Evolutionary conservation across 148 eudicot species (phyloP).

Genomic region (Salicornia ramosissima): DNA sequence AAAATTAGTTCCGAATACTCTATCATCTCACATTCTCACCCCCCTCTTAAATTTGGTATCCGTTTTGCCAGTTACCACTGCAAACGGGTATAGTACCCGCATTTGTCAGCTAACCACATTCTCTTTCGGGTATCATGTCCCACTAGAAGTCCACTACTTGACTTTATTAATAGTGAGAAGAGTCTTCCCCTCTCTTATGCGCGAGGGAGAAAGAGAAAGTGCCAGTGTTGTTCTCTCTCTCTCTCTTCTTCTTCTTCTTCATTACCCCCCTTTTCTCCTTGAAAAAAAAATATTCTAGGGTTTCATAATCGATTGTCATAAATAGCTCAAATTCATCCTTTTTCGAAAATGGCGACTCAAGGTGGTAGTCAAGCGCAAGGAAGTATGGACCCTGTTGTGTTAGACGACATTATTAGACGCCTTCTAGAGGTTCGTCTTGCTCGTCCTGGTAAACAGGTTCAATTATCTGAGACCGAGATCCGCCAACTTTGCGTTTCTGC

Average conservation of each 20-base stretch:
- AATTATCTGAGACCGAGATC: constrained; percentile 84
- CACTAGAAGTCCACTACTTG: too few relatives aligned
- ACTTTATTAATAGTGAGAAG: too few relatives aligned
- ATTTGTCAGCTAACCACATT: too few relatives aligned
- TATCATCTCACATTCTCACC: too few relatives aligned
- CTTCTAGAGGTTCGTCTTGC: constrained; percentile 72
- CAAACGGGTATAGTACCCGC: too few relatives aligned
- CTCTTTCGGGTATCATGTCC: too few relatives aligned
- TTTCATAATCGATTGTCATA: not conserved
- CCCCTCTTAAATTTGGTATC: too few relatives aligned
- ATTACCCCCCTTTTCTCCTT: too few relatives aligned
- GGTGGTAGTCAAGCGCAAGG: constrained; percentile 20
- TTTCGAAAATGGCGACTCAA: constrained; percentile 34
- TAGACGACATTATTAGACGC: constrained; percentile 79
- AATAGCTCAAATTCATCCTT: not conserved
- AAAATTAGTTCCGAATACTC: too few relatives aligned
- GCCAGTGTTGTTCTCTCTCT: not conserved
- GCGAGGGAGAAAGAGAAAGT: constrained; percentile 8
- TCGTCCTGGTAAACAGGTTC: constrained; percentile 85
- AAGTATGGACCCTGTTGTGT: constrained; percentile 46
- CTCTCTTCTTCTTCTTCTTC: too few relatives aligned
- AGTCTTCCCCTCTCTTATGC: not conserved
- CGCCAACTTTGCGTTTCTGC: constrained; percentile 81
- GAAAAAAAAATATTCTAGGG: constrained; percentile 24
- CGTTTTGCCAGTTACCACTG: too few relatives aligned